Conservation (phyloP, 2,329 filamentous ascomycete genomes). For the Teratosphaeria destructans region DNA sequence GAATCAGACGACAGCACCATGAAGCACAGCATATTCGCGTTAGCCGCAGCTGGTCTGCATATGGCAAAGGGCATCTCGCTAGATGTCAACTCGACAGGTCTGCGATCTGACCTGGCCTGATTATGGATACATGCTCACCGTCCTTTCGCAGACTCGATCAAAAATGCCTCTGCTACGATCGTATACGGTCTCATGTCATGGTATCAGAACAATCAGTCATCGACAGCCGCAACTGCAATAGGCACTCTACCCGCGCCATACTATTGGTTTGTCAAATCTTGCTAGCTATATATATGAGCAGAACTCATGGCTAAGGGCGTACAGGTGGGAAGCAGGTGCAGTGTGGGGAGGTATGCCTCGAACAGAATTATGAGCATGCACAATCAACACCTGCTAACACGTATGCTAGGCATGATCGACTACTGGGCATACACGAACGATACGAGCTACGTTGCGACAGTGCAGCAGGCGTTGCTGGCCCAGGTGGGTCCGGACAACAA, state of each 20-base stretch:
- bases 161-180: slow-evolving; percentile 20
- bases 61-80: slow-evolving; percentile 1
- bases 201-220: slow-evolving; percentile 25
- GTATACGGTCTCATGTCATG: slow-evolving; percentile 25
- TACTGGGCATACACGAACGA: slow-evolving; percentile 40
- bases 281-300: background rate
- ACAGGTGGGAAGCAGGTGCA: slow-evolving; percentile 32
- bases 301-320: background rate
- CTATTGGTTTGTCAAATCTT: slow-evolving; percentile 28
- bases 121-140: background rate
- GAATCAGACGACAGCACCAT: background rate
- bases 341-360: slow-evolving; percentile 21
- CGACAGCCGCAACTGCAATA: slow-evolving; percentile 18
- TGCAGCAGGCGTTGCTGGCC: slow-evolving; percentile 33
- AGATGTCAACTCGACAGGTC: slow-evolving; percentile 5
- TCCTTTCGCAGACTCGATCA: slow-evolving; percentile 19
- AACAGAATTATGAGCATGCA: background rate
- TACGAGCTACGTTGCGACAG: slow-evolving; percentile 30
- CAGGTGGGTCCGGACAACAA: slow-evolving; percentile 33
- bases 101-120: background rate
- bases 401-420: slow-evolving; percentile 22
- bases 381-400: background rate
- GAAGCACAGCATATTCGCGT: background rate
- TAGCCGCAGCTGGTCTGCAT: background rate
- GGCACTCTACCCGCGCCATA: slow-evolving; percentile 34